A percentile compares a stretch with the other conserved stretches of the same genome.
Conservation (phyloP, 2,329 filamentous ascomycete species). For the Hymenoscyphus linearis region DNA sequence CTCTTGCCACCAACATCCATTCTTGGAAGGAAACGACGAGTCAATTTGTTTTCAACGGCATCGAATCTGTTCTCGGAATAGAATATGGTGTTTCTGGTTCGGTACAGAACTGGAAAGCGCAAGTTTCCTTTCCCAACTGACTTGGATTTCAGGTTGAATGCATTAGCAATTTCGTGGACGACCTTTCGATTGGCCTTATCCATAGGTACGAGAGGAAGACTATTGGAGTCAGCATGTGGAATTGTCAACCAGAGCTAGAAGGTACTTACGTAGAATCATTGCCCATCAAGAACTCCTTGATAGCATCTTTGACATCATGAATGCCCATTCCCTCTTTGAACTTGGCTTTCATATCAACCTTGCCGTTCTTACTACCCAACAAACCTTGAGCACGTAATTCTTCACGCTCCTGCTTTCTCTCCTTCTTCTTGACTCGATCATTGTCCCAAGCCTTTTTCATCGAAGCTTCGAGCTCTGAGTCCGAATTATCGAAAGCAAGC, state of each 20-base stretch:
- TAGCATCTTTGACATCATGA: constrained; percentile 65
- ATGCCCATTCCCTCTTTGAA: constrained; percentile 69
- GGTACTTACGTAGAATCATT: constrained; percentile 53
- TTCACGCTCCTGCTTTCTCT: constrained; percentile 65
- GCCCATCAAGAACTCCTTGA: constrained; percentile 64
- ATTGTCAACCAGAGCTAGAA: background rate
- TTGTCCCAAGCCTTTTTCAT: constrained; percentile 58
- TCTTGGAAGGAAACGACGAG: constrained; percentile 51
- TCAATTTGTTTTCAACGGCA: constrained; percentile 41
- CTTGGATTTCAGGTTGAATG: constrained; percentile 75
- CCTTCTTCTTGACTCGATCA: constrained; percentile 66
- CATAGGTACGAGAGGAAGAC: constrained; percentile 77
- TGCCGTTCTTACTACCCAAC: constrained; percentile 51
- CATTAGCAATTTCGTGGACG: constrained; percentile 72
- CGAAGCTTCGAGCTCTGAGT: constrained; percentile 60
- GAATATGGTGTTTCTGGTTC: constrained; percentile 60
- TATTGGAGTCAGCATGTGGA: constrained; percentile 33
- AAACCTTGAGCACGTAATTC: constrained; percentile 60
- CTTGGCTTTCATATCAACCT: constrained; percentile 57
- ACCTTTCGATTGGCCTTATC: constrained; percentile 69
- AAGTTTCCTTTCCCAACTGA: constrained; percentile 69
- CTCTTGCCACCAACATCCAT: constrained; percentile 39
- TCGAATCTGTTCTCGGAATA: constrained; percentile 55
- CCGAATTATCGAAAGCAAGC: constrained; percentile 49
- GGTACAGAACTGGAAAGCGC: constrained; percentile 72